Percentiles rank a stretch among this genome's conserved stretches.
These are phyloP conservation scores for Capsella rubella DNA, from an alignment of 441 rosid species.

Conservation along the genomic window DNA sequence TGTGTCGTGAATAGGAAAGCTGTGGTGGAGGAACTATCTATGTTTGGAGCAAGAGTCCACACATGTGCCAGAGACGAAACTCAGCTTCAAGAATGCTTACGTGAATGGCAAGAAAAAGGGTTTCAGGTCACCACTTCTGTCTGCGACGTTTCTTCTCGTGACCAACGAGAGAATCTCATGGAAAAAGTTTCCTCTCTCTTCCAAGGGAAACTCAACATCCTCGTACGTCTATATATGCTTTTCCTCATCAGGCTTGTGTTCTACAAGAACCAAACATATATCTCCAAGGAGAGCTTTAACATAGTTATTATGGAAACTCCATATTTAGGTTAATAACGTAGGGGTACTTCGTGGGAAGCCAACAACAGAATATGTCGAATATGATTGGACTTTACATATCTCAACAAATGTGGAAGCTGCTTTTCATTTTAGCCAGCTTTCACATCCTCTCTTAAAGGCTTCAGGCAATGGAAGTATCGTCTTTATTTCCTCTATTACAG, in stretches of 20 bases:
- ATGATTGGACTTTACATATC: slow-evolving; percentile 42
- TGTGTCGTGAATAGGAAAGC: neutral
- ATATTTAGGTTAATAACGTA: slow-evolving; percentile 46
- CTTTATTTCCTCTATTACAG: slow-evolving; percentile 46
- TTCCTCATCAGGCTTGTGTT: too few relatives aligned
- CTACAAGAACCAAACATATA: too few relatives aligned
- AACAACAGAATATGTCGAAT: slow-evolving; percentile 35
- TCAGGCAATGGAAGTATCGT: slow-evolving; percentile 50
- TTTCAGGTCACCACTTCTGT: neutral
- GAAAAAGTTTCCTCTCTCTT: too few relatives aligned
- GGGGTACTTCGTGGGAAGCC: slow-evolving; percentile 34
- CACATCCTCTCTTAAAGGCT: slow-evolving; percentile 48
- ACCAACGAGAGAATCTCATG: too few relatives aligned
- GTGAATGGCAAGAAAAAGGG: slow-evolving; percentile 2
- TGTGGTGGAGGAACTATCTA: neutral
- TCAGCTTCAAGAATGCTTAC: slow-evolving; percentile 4
- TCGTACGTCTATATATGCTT: too few relatives aligned
- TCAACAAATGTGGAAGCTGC: slow-evolving; percentile 48
- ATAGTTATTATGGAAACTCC: too few relatives aligned
- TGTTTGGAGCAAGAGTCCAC: neutral
- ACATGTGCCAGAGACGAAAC: slow-evolving; percentile 8
- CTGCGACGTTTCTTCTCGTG: too few relatives aligned
- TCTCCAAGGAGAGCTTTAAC: too few relatives aligned
- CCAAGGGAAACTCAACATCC: too few relatives aligned
- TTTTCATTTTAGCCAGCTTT: slow-evolving; percentile 47